Evolutionary conservation across 306 rosid species (phyloP), one percentile per base, ranked within the genome.

Genomic region (Begonia peltatifolia): DNA sequence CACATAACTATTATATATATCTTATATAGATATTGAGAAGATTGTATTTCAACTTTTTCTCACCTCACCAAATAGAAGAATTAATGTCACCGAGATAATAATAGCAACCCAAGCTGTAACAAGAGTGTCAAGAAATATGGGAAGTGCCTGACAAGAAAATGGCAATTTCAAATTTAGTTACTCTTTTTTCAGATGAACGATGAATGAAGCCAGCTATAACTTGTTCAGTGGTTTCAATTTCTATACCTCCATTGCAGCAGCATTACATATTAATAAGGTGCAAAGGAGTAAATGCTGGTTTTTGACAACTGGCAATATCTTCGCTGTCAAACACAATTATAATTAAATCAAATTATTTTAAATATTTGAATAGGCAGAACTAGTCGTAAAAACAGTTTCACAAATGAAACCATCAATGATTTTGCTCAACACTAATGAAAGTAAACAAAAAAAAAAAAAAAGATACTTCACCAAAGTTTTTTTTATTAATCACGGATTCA

Each of bases 21-120:
- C 35, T 1, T 3, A 25, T 25, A 25, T 25, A 25, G 4, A 25
- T 25, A 1, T 25, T 30, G 9, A 30, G 23, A 30, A 4, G 6
- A 30, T 7, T 30, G 38, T 30, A 30, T 30, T 30, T 30, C 38
- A 5, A 23, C 30, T 59, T 23, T 41, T 61, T 53, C 82, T 70
- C 43, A 85, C 95, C 99, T 90, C 99, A 25, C 95, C 94, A 53
- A 86, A 90, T 47, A 90, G 84, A 65, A 90, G 99, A 90, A 90
- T 81, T 65, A 90, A 70, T 30, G 99, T 90, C 58, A 90, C 99
- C 0, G 95, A 90, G 60, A 90, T 75, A n/a, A 90, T 64, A 52
- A 90, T 64, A 36, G 99, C 99, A 48, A 82, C 94, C 84, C 75
- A 76, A 12, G 88, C 82, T 59, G 57, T 67, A 43, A 90, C 66